A percentile compares a stretch with the other conserved stretches of the same genome.
These are phyloP conservation scores for Paramecium sexaurelia DNA, from an alignment of 73 alveolate species.

Conservation along the genomic window DNA sequence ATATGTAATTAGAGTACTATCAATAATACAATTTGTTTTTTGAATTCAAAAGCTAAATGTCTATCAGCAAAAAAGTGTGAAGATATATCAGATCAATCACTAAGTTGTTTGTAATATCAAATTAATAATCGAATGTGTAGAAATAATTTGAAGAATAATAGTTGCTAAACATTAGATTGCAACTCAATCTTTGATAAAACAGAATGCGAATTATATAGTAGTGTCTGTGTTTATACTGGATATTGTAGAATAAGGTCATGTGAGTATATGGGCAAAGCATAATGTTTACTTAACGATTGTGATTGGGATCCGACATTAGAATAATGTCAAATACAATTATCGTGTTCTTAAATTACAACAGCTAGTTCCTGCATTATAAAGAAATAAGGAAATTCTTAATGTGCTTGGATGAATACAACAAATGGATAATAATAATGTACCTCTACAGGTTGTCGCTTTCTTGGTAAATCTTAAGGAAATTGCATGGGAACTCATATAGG, in stretches of 20 bases:
- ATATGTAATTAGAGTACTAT: neutral
- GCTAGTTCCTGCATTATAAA: neutral
- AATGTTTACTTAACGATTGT: neutral
- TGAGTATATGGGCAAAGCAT: neutral
- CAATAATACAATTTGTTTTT: neutral
- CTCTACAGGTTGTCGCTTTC: constrained; percentile 2
- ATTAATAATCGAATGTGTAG: neutral
- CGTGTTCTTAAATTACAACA: neutral
- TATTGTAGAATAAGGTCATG: neutral
- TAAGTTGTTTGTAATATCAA: neutral
- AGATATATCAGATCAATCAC: neutral
- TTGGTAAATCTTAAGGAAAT: neutral
- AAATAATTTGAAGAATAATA: neutral
- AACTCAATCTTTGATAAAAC: neutral
- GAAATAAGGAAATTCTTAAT: neutral
- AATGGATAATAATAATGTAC: neutral
- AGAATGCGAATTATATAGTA: neutral
- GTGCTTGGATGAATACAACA: neutral
- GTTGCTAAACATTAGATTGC: neutral
- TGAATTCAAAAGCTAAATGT: neutral
- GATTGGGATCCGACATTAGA: neutral
- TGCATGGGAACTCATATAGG: constrained; percentile 15
- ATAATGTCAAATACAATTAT: neutral
- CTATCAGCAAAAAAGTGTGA: neutral
- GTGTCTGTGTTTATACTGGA: neutral